These are phyloP conservation scores for Mycosarcoma maydis DNA, from an alignment of 1,284 basidiomycete genomes.

Conservation along the genomic window DNA sequence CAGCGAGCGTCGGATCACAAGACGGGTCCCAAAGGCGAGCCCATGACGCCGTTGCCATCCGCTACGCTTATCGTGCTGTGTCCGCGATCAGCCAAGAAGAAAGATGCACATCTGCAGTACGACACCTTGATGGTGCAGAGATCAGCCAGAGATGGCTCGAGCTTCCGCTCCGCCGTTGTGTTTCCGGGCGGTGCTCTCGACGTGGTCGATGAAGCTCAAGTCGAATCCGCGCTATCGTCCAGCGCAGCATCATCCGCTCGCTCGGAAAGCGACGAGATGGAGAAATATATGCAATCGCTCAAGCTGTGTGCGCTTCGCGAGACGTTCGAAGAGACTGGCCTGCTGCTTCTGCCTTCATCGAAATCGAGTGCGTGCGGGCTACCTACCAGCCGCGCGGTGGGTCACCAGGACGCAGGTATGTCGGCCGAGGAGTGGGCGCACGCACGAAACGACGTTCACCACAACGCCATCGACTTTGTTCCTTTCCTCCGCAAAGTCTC, in stretches of 20 bases:
- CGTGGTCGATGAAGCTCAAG: conserved; percentile 43
- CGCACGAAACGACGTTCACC: conserved; percentile 55
- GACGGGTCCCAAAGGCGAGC: conserved; percentile 50
- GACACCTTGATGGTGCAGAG: conserved; percentile 59
- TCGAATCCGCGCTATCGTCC: conserved; percentile 21
- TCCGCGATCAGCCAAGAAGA: conserved; percentile 21
- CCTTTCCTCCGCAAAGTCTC: conserved; percentile 49
- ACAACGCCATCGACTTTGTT: conserved; percentile 53
- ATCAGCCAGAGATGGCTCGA: conserved; percentile 51
- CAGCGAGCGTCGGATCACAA: conserved; percentile 53
- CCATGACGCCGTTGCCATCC: conserved; percentile 60
- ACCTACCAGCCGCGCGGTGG: conserved; percentile 52
- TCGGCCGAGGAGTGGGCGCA: conserved; percentile 49
- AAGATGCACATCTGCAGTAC: conserved; percentile 12
- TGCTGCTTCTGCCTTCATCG: conserved; percentile 50
- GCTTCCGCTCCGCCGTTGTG: conserved; percentile 61
- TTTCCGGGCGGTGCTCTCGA: conserved; percentile 62
- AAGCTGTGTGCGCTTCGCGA: conserved; percentile 58
- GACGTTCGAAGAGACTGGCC: conserved; percentile 61
- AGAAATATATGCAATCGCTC: conserved; percentile 46
- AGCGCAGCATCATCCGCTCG: background rate
- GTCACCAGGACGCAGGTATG: conserved; percentile 53
- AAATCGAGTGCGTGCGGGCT: conserved; percentile 14
- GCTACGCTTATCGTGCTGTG: conserved; percentile 60
- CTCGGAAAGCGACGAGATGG: conserved; percentile 1